phyloP scores from a whole-genome alignment of 2,329 filamentous ascomycete species.

The Apiospora phragmitis region DNA sequence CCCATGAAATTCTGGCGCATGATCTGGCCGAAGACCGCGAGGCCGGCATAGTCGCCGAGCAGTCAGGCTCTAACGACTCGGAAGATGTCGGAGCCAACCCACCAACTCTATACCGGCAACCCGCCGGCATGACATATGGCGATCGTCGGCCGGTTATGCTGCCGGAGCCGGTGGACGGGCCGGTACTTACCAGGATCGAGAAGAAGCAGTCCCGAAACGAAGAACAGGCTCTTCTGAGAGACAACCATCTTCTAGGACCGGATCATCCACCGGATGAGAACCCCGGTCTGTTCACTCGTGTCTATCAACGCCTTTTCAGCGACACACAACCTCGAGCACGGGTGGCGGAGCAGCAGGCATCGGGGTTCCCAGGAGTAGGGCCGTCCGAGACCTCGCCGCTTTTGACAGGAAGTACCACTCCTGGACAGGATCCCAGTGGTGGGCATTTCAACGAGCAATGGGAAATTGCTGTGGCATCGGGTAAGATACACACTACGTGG shows the following conservation, averaged over 20 bases:
- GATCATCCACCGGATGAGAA: conserved; percentile 46
- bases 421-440: conserved; percentile 45
- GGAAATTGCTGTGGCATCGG: conserved; percentile 80
- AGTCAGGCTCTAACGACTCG: conserved; percentile 26
- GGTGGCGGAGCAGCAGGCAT: conserved; percentile 41
- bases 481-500: conserved; percentile 87
- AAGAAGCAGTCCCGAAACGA: conserved; percentile 57
- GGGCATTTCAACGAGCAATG: conserved; percentile 71
- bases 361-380: conserved; percentile 31
- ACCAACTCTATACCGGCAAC: conserved; percentile 68
- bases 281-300: conserved; percentile 36
- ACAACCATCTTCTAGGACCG: conserved; percentile 66
- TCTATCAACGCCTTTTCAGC: conserved; percentile 52
- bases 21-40: conserved; percentile 56
- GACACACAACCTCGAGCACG: conserved; percentile 48
- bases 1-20: conserved; percentile 63
- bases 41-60: background rate
- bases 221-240: conserved; percentile 61
- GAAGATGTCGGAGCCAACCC: conserved; percentile 42
- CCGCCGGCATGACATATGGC: conserved; percentile 73
- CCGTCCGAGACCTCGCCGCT: conserved; percentile 41
- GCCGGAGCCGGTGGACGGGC: conserved; percentile 48
- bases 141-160: conserved; percentile 71
- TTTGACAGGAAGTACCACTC: conserved; percentile 44
- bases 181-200: conserved; percentile 54